Evolutionary conservation across 2,329 filamentous ascomycete species (phyloP).

Genomic region (Colletotrichum orbiculare): DNA sequence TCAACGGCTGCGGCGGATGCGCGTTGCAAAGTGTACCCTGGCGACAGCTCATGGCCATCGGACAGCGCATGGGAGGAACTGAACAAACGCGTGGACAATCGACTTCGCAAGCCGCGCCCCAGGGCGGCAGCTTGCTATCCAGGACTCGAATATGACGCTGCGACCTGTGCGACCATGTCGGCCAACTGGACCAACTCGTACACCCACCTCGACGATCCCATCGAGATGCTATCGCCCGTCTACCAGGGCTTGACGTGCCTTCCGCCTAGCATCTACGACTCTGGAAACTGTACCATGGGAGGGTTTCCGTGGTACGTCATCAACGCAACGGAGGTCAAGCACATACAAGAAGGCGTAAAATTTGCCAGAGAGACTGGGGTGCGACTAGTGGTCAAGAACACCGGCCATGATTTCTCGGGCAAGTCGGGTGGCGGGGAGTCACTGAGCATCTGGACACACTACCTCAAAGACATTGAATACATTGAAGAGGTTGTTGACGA

Average conservation of each 20-base stretch:
- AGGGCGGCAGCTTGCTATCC: slow-evolving; percentile 23
- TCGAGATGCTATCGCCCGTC: slow-evolving; percentile 24
- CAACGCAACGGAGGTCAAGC: slow-evolving; percentile 6
- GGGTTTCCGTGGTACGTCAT: slow-evolving; percentile 28
- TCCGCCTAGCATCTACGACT: slow-evolving; percentile 22
- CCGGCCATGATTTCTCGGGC: slow-evolving; percentile 21
- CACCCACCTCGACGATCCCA: slow-evolving; percentile 22
- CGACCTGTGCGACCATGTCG: slow-evolving; percentile 10
- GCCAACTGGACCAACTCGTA: slow-evolving; percentile 21
- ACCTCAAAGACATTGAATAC: slow-evolving; percentile 16
- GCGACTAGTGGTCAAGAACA: slow-evolving; percentile 28
- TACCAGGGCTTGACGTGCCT: slow-evolving; percentile 28
- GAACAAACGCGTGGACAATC: slow-evolving; percentile 6
- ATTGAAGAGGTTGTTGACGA: slow-evolving; percentile 2
- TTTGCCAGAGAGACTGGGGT: slow-evolving; percentile 21
- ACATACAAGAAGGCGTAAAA: slow-evolving; percentile 24
- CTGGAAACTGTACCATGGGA: slow-evolving; percentile 28
- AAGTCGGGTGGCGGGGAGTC: slow-evolving; percentile 25
- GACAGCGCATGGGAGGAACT: slow-evolving; percentile 8
- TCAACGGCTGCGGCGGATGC: not conserved
- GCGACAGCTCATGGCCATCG: slow-evolving; percentile 14
- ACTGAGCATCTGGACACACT: slow-evolving; percentile 25
- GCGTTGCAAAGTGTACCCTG: slow-evolving; percentile 17
- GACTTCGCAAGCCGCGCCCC: slow-evolving; percentile 21
- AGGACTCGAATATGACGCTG: slow-evolving; percentile 12